Conservation (phyloP, 2,329 filamentous ascomycete species). For the Colletotrichum zoysiae region DNA sequence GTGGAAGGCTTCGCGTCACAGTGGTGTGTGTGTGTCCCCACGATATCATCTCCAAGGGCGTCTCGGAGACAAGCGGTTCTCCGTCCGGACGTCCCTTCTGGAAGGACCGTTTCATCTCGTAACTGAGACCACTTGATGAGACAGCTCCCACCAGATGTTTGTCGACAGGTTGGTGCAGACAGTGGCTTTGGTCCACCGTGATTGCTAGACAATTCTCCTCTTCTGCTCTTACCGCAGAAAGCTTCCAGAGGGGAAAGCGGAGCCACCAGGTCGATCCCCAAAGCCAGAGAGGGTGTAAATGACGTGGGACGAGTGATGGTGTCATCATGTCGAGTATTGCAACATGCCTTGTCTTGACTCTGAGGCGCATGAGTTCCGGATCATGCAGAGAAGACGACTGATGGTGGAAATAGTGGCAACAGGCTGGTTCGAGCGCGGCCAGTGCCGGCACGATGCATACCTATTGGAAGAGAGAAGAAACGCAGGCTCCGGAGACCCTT, state of each 20-base stretch:
- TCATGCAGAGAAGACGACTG: not conserved
- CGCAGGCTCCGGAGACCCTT: not conserved
- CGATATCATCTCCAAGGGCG: not conserved
- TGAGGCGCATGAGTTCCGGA: slow-evolving; percentile 17
- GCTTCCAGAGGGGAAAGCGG: slow-evolving; percentile 17
- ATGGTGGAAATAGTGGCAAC: not conserved
- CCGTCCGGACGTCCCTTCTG: slow-evolving; percentile 5
- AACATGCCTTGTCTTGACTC: slow-evolving; percentile 10
- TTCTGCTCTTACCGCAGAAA: slow-evolving; percentile 5
- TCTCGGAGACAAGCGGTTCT: slow-evolving; percentile 18
- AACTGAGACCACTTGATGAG: slow-evolving; percentile 3
- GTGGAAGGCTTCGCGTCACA: slow-evolving; percentile 18
- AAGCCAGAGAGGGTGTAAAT: not conserved
- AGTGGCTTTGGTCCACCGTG: slow-evolving; percentile 8
- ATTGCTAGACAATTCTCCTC: slow-evolving; percentile 1
- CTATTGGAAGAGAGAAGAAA: not conserved
- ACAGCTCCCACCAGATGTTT: not conserved
- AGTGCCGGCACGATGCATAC: slow-evolving; percentile 1
- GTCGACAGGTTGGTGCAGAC: not conserved
- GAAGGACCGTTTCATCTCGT: slow-evolving; percentile 6
- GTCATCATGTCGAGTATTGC: slow-evolving; percentile 1
- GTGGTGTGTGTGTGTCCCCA: slow-evolving; percentile 10
- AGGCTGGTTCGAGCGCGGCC: slow-evolving; percentile 7
- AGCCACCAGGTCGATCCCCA: slow-evolving; percentile 8
- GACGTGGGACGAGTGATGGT: not conserved